phyloP scores from a whole-genome alignment of 2,329 filamentous ascomycete genomes.

The Sordariomycetes sp. region DNA sequence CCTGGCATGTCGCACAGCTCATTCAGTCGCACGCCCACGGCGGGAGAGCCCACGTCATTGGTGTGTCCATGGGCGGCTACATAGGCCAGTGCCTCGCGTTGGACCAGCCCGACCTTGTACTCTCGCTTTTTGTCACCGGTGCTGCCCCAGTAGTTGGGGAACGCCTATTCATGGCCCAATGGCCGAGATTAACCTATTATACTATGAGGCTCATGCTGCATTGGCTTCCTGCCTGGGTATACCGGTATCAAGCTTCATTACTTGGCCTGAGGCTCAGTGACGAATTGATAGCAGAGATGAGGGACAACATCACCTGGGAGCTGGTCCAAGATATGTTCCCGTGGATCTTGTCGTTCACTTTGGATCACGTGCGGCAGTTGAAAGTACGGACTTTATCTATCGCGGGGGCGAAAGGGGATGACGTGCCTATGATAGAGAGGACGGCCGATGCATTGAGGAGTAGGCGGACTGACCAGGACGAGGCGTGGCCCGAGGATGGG shows the following conservation, averaged over 20 bases:
- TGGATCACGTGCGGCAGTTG: slow-evolving; percentile 2
- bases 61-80: slow-evolving; percentile 27
- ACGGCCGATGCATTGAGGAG: slow-evolving; percentile 14
- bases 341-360: slow-evolving; percentile 9
- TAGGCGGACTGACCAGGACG: not conserved
- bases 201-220: slow-evolving; percentile 14
- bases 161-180: slow-evolving; percentile 12
- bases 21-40: slow-evolving; percentile 22
- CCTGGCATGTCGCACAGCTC: slow-evolving; percentile 20
- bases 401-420: slow-evolving; percentile 20
- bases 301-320: slow-evolving; percentile 16
- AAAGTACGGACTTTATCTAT: slow-evolving; percentile 16
- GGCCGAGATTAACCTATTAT: slow-evolving; percentile 16
- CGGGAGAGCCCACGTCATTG: slow-evolving; percentile 24
- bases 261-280: slow-evolving; percentile 15
- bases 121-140: slow-evolving; percentile 22
- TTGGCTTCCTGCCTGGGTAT: slow-evolving; percentile 15
- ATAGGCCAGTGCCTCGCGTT: slow-evolving; percentile 19
- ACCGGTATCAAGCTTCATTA: slow-evolving; percentile 14
- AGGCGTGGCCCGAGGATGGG: not conserved
- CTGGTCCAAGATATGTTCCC: slow-evolving; percentile 13
- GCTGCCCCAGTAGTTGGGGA: slow-evolving; percentile 15
- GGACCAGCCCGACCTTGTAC: slow-evolving; percentile 22
- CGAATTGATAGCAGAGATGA: slow-evolving; percentile 20
- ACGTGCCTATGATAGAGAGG: slow-evolving; percentile 16